Conservation (phyloP, 2,329 filamentous ascomycete species). For the Ilyonectria sp. region DNA sequence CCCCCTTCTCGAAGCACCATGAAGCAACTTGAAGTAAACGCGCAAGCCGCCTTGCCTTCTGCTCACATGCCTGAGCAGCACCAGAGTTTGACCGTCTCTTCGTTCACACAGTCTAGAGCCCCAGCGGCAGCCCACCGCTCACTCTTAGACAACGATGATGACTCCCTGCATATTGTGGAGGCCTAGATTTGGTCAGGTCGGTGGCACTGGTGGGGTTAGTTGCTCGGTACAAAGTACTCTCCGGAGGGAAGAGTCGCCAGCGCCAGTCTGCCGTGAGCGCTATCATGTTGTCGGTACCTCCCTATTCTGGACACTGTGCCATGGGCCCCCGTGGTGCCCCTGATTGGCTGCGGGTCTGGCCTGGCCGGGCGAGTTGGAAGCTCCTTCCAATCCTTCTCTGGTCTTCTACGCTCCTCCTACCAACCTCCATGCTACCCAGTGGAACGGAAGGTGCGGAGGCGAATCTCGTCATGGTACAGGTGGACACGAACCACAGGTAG, state of each 20-base stretch:
- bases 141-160: slow-evolving; percentile 9
- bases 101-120: slow-evolving; percentile 3
- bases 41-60: not conserved
- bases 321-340: not conserved
- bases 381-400: slow-evolving; percentile 1
- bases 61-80: not conserved
- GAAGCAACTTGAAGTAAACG: not conserved
- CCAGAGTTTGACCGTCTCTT: slow-evolving; percentile 11
- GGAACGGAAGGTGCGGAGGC: slow-evolving; percentile 18
- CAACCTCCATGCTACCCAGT: not conserved
- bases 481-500: slow-evolving; percentile 15
- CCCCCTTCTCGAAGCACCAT: not conserved
- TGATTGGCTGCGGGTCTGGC: not conserved
- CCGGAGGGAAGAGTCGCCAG: not conserved
- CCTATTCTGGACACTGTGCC: slow-evolving; percentile 23
- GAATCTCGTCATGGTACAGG: slow-evolving; percentile 14
- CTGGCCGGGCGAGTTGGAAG: not conserved
- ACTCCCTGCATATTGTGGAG: slow-evolving; percentile 30
- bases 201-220: slow-evolving; percentile 13
- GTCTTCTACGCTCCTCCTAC: slow-evolving; percentile 8
- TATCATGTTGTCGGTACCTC: slow-evolving; percentile 19
- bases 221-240: not conserved
- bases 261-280: slow-evolving; percentile 2
- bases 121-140: not conserved
- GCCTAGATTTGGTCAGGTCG: slow-evolving; percentile 2